Conservation (phyloP, 2,329 filamentous ascomycete species). For the Exophiala sp. region DNA sequence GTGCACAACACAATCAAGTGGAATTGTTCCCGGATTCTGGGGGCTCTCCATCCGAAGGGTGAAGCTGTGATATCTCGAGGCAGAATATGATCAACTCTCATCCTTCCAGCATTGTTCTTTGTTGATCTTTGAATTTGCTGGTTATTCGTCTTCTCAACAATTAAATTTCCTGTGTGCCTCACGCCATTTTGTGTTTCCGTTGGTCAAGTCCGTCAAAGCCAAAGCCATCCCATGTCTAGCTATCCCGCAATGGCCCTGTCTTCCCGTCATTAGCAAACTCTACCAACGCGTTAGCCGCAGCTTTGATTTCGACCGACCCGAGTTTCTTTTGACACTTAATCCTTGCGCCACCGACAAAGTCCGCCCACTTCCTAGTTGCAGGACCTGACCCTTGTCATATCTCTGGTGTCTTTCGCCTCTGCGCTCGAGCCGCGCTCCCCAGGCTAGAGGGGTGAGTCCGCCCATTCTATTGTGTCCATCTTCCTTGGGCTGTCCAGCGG, state of each 20-base stretch:
- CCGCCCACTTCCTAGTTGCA: conserved; percentile 19
- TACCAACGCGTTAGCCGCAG: conserved; percentile 20
- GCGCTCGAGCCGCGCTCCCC: conserved; percentile 23
- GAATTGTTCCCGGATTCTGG: too few relatives aligned
- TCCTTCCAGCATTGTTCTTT: too few relatives aligned
- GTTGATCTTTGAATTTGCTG: too few relatives aligned
- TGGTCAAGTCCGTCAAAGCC: too few relatives aligned
- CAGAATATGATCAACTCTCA: too few relatives aligned
- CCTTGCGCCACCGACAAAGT: conserved; percentile 19
- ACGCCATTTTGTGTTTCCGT: not conserved
- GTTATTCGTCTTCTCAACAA: too few relatives aligned
- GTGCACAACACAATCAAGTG: too few relatives aligned
- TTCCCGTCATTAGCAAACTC: conserved; percentile 17
- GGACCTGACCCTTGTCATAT: conserved; percentile 16
- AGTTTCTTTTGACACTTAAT: conserved; percentile 12
- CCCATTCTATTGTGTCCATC: not conserved
- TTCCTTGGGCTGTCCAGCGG: conserved; percentile 10
- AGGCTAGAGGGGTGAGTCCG: conserved; percentile 4
- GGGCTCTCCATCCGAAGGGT: too few relatives aligned
- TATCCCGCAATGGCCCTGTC: conserved; percentile 5
- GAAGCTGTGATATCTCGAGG: too few relatives aligned
- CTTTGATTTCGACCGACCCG: conserved; percentile 11
- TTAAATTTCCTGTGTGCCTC: not conserved
- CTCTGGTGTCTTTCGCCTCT: conserved; percentile 16
- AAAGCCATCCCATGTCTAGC: not conserved